phyloP scores from a whole-genome alignment of 164 flowering plant genomes.

The Houttuynia cordata region DNA sequence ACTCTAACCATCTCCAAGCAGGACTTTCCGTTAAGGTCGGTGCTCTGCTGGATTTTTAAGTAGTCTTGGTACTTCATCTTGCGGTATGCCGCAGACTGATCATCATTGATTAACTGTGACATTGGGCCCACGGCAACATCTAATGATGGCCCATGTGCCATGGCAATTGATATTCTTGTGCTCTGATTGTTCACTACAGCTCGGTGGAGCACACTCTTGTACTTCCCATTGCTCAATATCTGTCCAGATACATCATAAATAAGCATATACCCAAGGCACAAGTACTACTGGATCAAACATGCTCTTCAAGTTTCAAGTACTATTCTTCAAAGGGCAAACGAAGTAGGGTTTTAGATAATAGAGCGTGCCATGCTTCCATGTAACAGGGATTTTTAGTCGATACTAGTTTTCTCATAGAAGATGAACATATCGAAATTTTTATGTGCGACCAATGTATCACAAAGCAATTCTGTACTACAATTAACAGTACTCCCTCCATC shows the following conservation, averaged over 20 bases:
- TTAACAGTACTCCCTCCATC: too few relatives aligned
- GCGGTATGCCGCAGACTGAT: slow-evolving; percentile 17
- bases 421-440: too few relatives aligned
- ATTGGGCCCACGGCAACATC: slow-evolving; percentile 37
- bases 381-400: too few relatives aligned
- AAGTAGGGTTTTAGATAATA: too few relatives aligned
- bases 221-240: slow-evolving; percentile 68
- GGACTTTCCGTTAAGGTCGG: slow-evolving; percentile 25
- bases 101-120: slow-evolving; percentile 19
- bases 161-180: slow-evolving; percentile 43
- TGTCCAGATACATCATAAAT: neutral
- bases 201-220: slow-evolving; percentile 49
- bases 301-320: too few relatives aligned
- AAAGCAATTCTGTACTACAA: too few relatives aligned
- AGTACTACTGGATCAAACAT: too few relatives aligned
- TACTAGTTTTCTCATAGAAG: too few relatives aligned
- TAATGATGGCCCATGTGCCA: slow-evolving; percentile 38
- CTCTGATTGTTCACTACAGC: slow-evolving; percentile 36
- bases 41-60: slow-evolving; percentile 34
- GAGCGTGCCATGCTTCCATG: too few relatives aligned
- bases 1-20: slow-evolving; percentile 23
- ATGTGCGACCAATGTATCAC: too few relatives aligned
- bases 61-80: slow-evolving; percentile 50
- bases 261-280: too few relatives aligned
- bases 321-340: too few relatives aligned